Conservation (phyloP, 352 stramenopile genomes). For the Globisporangium alternatum region DNA sequence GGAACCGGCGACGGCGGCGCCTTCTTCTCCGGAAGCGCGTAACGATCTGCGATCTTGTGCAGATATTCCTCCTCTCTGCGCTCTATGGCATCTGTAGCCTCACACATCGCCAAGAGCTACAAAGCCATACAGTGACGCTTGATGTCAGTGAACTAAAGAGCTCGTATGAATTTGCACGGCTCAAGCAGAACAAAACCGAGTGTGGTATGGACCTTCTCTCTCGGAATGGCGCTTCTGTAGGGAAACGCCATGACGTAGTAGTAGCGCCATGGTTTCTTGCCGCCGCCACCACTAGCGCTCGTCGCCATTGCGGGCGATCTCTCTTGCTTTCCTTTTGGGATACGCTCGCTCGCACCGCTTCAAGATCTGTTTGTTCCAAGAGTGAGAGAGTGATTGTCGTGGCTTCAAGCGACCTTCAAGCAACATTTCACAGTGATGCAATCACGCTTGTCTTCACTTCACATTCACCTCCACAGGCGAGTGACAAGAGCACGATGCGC, state of each 20-base stretch:
- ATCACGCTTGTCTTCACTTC: not conserved
- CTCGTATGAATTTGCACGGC: not conserved
- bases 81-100: constrained; percentile 44
- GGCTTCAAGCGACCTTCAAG: constrained; percentile 23
- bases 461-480: constrained; percentile 4
- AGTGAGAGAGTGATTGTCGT: constrained; percentile 7
- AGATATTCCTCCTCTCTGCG: constrained; percentile 53
- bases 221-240: constrained; percentile 25
- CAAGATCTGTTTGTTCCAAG: constrained; percentile 27
- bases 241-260: constrained; percentile 66
- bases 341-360: constrained; percentile 20
- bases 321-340: constrained; percentile 6
- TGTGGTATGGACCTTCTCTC: constrained; percentile 37
- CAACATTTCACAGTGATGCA: constrained; percentile 13
- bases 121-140: constrained; percentile 2
- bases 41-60: constrained; percentile 31
- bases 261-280: constrained; percentile 67
- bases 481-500: constrained; percentile 21
- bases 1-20: constrained; percentile 21
- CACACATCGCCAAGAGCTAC: constrained; percentile 46
- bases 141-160: not conserved
- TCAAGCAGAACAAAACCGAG: not conserved
- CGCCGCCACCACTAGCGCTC: constrained; percentile 1
- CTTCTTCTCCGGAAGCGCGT: constrained; percentile 17
- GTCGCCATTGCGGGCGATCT: constrained; percentile 9